phyloP scores from a whole-genome alignment of 805 yeast genomes.

The Lachancea mirantina region DNA sequence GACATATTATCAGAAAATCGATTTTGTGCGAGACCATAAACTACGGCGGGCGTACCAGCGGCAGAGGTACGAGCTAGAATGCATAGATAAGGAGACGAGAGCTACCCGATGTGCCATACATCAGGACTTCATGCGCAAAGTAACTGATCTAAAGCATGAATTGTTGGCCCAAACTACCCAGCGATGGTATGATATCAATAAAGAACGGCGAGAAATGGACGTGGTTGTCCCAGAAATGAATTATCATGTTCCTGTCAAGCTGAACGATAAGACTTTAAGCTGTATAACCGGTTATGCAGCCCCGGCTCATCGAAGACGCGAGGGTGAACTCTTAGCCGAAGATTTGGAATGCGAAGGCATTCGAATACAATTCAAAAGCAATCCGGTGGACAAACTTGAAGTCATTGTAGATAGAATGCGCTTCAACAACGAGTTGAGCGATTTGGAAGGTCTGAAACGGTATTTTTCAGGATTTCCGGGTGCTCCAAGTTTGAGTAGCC shows the following conservation, averaged over 20 bases:
- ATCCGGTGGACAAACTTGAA: slow-evolving; percentile 35
- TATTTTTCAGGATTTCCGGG: slow-evolving; percentile 70
- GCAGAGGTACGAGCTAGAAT: slow-evolving; percentile 60
- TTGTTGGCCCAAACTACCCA: slow-evolving; percentile 70
- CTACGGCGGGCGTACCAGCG: slow-evolving; percentile 42
- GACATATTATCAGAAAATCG: slow-evolving; percentile 61
- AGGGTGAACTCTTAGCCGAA: slow-evolving; percentile 29
- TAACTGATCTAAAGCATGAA: slow-evolving; percentile 57
- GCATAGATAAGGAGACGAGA: slow-evolving; percentile 73
- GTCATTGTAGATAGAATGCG: slow-evolving; percentile 63
- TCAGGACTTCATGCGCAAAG: slow-evolving; percentile 68
- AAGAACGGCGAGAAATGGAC: slow-evolving; percentile 80
- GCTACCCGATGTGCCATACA: slow-evolving; percentile 76
- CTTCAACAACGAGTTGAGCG: slow-evolving; percentile 60
- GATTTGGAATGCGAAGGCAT: slow-evolving; percentile 37
- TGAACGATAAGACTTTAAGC: slow-evolving; percentile 28
- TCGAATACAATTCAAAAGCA: slow-evolving; percentile 36
- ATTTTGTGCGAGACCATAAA: slow-evolving; percentile 65
- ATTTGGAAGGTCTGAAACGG: slow-evolving; percentile 56
- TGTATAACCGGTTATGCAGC: slow-evolving; percentile 35
- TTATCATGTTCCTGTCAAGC: slow-evolving; percentile 36
- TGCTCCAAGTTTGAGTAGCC: slow-evolving; percentile 61
- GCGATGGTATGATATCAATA: slow-evolving; percentile 86
- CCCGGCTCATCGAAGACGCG: slow-evolving; percentile 26
- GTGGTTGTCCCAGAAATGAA: slow-evolving; percentile 40